A percentile compares a stretch with the other conserved stretches of the same genome.
Evolutionary conservation across 371 early-diverging fungal species (phyloP).

Genomic region (Furculomyces boomerangus): DNA sequence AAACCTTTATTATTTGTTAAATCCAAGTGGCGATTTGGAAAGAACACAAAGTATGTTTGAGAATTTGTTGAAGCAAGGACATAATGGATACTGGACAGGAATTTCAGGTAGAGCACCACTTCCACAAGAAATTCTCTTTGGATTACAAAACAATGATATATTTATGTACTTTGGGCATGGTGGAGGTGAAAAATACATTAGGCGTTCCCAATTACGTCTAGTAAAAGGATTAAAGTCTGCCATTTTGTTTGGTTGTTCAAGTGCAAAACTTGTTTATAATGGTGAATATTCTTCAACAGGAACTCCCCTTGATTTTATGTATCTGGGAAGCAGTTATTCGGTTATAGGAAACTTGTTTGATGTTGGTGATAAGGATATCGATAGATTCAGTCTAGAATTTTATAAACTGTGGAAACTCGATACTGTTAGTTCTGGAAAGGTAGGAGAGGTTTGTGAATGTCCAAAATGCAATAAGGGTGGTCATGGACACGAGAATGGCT

Average conservation of each 20-base stretch:
- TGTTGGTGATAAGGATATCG: slow-evolving; percentile 97
- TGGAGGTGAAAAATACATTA: slow-evolving; percentile 75
- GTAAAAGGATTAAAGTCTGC: slow-evolving; percentile 50
- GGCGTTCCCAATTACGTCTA: slow-evolving; percentile 40
- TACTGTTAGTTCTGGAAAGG: slow-evolving; percentile 62
- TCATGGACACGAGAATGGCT: slow-evolving; percentile 8
- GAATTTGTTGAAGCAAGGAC: slow-evolving; percentile 23
- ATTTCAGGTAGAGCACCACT: slow-evolving; percentile 44
- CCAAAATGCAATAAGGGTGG: background rate
- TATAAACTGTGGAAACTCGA: too few species aligned
- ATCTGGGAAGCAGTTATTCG: slow-evolving; percentile 41
- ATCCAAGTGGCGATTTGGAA: slow-evolving; percentile 70
- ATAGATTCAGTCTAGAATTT: slow-evolving; percentile 55
- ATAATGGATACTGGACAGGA: slow-evolving; percentile 50
- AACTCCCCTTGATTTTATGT: background rate
- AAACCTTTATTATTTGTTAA: slow-evolving; percentile 61
- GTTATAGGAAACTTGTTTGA: slow-evolving; percentile 97
- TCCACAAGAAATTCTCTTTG: slow-evolving; percentile 38
- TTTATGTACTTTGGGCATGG: slow-evolving; percentile 98
- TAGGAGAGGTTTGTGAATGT: background rate
- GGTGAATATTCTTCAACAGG: slow-evolving; percentile 3
- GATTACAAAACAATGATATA: slow-evolving; percentile 36
- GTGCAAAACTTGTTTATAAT: background rate
- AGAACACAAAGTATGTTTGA: slow-evolving; percentile 64
- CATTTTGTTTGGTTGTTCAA: slow-evolving; percentile 50